Evolutionary conservation across 441 rosid species (phyloP).

Genomic region (Populus hybrid): DNA sequence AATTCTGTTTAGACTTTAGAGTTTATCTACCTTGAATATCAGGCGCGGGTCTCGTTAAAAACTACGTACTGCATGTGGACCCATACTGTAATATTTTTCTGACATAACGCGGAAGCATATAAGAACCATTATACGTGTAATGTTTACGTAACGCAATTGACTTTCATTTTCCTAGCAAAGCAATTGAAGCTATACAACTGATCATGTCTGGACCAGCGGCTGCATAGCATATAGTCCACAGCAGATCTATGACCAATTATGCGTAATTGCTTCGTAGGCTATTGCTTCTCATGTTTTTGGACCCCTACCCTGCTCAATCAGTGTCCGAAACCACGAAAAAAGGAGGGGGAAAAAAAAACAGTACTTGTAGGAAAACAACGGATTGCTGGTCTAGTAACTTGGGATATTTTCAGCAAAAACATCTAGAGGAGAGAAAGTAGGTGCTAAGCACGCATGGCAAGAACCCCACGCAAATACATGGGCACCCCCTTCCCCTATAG

Average conservation of each 20-base stretch:
- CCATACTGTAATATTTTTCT: not conserved
- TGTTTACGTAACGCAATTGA: too few relatives aligned
- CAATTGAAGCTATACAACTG: not conserved
- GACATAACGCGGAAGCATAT: not conserved
- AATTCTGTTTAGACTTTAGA: too few relatives aligned
- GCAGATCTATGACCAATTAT: not conserved
- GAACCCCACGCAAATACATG: too few relatives aligned
- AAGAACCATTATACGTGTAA: too few relatives aligned
- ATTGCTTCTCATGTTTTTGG: not conserved
- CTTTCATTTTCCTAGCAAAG: too few relatives aligned
- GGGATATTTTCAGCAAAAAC: not conserved
- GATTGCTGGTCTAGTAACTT: not conserved
- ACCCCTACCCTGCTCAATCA: not conserved
- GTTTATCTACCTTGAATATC: too few relatives aligned
- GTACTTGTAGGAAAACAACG: not conserved
- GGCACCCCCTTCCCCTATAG: too few relatives aligned
- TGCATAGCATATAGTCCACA: not conserved
- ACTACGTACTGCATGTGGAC: not conserved
- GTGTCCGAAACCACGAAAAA: not conserved
- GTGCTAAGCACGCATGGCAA: not conserved
- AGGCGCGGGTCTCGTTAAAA: not conserved
- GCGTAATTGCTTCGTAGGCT: not conserved
- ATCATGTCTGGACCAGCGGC: not conserved
- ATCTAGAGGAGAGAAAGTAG: not conserved
- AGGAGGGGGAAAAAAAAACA: too few relatives aligned